A percentile compares a stretch with the other conserved stretches of the same genome.
Evolutionary conservation across 169 alveolate species (phyloP).

Genomic region (Babesia bigemina): DNA sequence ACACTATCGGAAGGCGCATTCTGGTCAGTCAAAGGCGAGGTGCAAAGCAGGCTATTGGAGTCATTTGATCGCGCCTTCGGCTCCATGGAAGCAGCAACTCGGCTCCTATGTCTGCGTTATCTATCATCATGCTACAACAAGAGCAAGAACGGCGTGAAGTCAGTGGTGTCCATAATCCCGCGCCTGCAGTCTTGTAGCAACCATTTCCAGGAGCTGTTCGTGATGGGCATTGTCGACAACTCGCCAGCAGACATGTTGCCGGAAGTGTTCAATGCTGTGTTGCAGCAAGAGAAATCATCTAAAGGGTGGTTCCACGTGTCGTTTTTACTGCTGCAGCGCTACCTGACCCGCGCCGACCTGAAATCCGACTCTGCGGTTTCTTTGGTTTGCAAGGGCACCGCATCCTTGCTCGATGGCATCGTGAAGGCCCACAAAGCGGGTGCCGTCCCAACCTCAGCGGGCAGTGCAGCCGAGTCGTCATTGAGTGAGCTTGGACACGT

Average conservation of each 20-base stretch:
- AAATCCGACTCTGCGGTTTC: not conserved
- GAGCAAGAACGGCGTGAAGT: conserved; percentile 4
- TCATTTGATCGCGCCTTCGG: conserved; percentile 9
- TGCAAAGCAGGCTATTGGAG: conserved; percentile 2
- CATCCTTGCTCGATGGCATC: conserved; percentile 9
- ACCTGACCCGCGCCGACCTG: not conserved
- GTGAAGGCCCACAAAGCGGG: conserved; percentile 4
- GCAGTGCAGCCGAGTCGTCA: not conserved
- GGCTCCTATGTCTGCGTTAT: conserved; percentile 2
- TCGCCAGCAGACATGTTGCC: not conserved
- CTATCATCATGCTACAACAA: conserved; percentile 19
- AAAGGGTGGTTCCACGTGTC: conserved; percentile 12
- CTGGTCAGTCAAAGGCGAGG: conserved; percentile 39
- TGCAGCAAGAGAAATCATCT: conserved; percentile 23
- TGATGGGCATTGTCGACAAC: conserved; percentile 15
- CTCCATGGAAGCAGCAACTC: conserved; percentile 16
- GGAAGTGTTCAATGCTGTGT: conserved; percentile 9
- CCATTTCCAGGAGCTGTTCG: conserved; percentile 7
- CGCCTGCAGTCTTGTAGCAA: not conserved
- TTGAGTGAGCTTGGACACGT: conserved; percentile 15
- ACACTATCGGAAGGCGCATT: conserved; percentile 25
- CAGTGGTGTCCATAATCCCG: not conserved
- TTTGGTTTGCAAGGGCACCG: not conserved
- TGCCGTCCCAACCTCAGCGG: not conserved
- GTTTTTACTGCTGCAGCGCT: conserved; percentile 14